Evolutionary conservation across 495 filamentous ascomycete genomes (phyloP).

Genomic region (Lasiosphaeriaceae sp.): DNA sequence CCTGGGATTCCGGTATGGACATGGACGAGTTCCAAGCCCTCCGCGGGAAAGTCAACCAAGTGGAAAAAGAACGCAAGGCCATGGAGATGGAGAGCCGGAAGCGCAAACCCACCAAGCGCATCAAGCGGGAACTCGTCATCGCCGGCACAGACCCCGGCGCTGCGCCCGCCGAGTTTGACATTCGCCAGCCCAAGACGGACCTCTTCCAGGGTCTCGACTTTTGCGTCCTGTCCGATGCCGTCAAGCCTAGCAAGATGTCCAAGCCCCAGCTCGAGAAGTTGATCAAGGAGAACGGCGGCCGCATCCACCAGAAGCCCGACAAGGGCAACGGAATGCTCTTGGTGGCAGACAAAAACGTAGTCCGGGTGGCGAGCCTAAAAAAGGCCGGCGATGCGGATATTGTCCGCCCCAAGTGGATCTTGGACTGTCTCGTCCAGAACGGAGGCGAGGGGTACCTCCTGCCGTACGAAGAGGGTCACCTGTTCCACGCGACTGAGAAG

Average conservation of each 20-base stretch:
- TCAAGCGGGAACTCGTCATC: constrained; percentile 67
- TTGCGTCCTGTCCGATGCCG: constrained; percentile 53
- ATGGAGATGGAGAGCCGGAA: constrained; percentile 78
- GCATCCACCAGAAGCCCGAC: constrained; percentile 67
- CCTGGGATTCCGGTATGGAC: constrained; percentile 76
- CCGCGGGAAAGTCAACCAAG: constrained; percentile 66
- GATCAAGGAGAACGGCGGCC: constrained; percentile 85
- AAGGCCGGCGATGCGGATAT: constrained; percentile 67
- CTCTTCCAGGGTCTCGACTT: constrained; percentile 75
- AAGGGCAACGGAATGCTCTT: constrained; percentile 56
- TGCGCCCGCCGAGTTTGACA: constrained; percentile 7
- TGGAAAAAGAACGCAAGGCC: constrained; percentile 63
- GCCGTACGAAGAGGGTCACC: constrained; percentile 48
- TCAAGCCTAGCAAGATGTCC: constrained; percentile 54
- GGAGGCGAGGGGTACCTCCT: constrained; percentile 53
- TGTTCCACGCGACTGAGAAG: constrained; percentile 38
- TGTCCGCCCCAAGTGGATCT: constrained; percentile 75
- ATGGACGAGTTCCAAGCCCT: constrained; percentile 72
- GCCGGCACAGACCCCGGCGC: constrained; percentile 55
- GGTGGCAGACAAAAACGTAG: constrained; percentile 78
- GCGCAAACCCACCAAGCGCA: constrained; percentile 57
- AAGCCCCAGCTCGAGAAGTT: constrained; percentile 83
- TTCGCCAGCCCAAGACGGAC: constrained; percentile 26
- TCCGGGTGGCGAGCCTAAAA: constrained; percentile 79
- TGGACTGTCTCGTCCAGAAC: constrained; percentile 71